Evolutionary conservation across 2,329 filamentous ascomycete genomes (phyloP), one percentile per base, ranked within the genome.

Genomic region (Pezicula neosporulosa): DNA sequence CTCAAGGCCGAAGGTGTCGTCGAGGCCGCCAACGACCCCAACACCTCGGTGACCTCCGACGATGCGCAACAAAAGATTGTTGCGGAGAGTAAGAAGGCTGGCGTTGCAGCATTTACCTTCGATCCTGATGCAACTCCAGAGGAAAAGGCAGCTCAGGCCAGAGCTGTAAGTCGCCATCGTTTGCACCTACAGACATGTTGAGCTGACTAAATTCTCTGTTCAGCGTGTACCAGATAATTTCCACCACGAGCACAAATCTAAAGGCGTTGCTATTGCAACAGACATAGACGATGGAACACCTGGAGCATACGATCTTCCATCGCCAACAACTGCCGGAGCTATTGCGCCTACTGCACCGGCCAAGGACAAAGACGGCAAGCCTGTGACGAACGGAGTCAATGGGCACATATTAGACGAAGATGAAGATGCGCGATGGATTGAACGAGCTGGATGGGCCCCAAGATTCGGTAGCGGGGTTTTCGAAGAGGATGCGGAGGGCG

Each of bases 381-480:
- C 70, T 3, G 68, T 77, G 54, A 62, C 68, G 38, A 78, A 80
- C 60, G 83, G 74, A 50, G 70, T 72, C 21, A 72, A 54, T 46
- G 60, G 58, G 19, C 19, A 50, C 16, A 45, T 77, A 16, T 12
- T 28, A 48, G 74, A 77, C 37, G 76, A 79, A 53, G 80, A 81
- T 56, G 77, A 82, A 48, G 75, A 80, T 64, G 81, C 75, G 56
- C 71, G 64, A 60, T 78, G 75, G 68, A 79, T 71, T 61, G 78
- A 70, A 41, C 73, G 72, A 55, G 90, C 91, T 6, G 94, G 94
- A 47, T 97, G 94, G 94, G 85, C 89, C 13, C 94, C 94, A 38
- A 83, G 83, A 56, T 91, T 97, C 66, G 90, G 90, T 60, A 84
- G 83, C 74, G 82, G 82, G 2, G 68, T 65, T n/a, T 78, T 69